A percentile compares a stretch with the other conserved stretches of the same genome.
Conservation (phyloP, 192 early-diverging fungal species). For the Linnemannia elongata region DNA sequence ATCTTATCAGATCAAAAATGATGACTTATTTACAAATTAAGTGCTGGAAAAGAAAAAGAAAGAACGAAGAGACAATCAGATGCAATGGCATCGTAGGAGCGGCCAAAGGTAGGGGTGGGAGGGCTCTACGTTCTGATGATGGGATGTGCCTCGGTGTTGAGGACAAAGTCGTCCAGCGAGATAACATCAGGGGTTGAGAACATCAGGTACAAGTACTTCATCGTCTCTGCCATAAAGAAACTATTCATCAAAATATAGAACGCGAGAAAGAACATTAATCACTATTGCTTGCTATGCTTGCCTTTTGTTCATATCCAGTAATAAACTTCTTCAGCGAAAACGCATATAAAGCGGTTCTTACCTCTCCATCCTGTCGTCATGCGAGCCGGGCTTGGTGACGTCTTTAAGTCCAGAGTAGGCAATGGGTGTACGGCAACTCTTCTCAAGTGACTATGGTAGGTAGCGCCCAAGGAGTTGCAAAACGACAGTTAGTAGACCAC, state of each 20-base stretch:
- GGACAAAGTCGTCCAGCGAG: slow-evolving; percentile 86
- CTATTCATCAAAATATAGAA: slow-evolving; percentile 31
- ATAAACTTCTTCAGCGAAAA: background rate
- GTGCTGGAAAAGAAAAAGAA: background rate
- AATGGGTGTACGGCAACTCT: slow-evolving; percentile 59
- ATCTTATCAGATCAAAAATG: background rate
- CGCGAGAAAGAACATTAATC: background rate
- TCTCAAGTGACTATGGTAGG: slow-evolving; percentile 57
- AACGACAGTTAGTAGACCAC: background rate
- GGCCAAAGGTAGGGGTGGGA: background rate
- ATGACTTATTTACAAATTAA: background rate
- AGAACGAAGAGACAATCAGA: background rate
- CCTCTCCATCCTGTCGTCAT: slow-evolving; percentile 70
- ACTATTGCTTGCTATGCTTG: no score
- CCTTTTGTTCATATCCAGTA: background rate
- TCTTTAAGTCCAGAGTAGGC: slow-evolving; percentile 64
- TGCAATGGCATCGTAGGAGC: background rate
- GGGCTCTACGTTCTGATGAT: slow-evolving; percentile 56
- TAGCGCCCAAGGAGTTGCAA: background rate
- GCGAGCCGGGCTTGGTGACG: slow-evolving; percentile 41
- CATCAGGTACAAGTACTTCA: slow-evolving; percentile 95
- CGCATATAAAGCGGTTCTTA: background rate
- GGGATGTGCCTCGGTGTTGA: slow-evolving; percentile 97
- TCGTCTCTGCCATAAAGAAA: slow-evolving; percentile 95
- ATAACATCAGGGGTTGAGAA: slow-evolving; percentile 75